Base-by-base conservation (phyloP, 805 yeast species). In the Torulaspora indica region DNA sequence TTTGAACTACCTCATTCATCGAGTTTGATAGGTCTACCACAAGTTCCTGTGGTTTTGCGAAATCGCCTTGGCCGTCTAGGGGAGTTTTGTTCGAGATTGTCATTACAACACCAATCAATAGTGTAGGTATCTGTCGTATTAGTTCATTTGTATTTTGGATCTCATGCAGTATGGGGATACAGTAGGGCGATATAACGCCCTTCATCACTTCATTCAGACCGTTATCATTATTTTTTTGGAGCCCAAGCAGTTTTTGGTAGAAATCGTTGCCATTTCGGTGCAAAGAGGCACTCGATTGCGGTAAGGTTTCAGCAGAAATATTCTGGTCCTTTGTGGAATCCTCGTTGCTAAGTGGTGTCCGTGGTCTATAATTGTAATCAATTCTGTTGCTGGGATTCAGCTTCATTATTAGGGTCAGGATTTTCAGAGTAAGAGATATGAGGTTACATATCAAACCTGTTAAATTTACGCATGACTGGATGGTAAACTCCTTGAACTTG, bases 1-100 rank as follows among this genome's bases (percentile, higher is more conserved):
- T 60, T 31, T 61, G 66, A 7, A 62, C 58, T 37, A 63, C 46
- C 27, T 60, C 64, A 42, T 60, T 61, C 64, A 62, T 57, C 6
- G 64, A 56, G 40, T 60, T 59, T 0, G 67, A 62, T 37, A 63
- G 43, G 27, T 53, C 49, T 9, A 63, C 57, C 3, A 63, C 63
- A n/a, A 59, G 44, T 6, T 50, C 55, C 40, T 60, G 67, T 3
- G 64, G 52, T 22, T 52, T 46, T 24, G 38, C 37, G 8, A 35
- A 20, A 15, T 25, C 39, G 8, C 40, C 35, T 8, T 42, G 48
- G 4, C 46, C 50, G 28, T 56, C 45, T 17, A 43, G 38, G 14
- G 48, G 44, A 3, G n/a, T 31, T 10, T 17, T 31, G 22, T 31
- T 31, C 5, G 56, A 51, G 5, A 54, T 46, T 20, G 49, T 51